Base-by-base conservation (phyloP, 106 monocot species). In the Dactylorhiza incarnata region DNA sequence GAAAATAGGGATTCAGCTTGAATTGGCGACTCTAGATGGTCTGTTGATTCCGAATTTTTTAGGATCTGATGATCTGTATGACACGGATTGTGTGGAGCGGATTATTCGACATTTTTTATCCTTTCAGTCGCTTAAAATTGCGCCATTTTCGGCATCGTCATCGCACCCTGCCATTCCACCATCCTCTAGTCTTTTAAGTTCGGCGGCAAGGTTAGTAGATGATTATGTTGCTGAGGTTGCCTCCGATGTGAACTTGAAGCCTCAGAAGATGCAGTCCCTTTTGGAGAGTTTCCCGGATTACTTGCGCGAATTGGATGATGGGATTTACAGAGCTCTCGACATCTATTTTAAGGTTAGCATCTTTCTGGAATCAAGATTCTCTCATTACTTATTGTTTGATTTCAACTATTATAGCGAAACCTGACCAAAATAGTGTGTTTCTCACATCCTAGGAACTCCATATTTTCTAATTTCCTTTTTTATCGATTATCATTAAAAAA, bases 281-380 rank as follows among this genome's bases (percentile, higher is more conserved):
- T 81, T 85, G 53, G 78, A 79, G 25, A 77, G 80, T n/a, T 76
- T 94, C 48, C 94, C 94, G 48, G 94, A 94, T 20, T 90, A 85
- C 80, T 84, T 83, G 43, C 84, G 94, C 23, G 76, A 81, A 9
- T 72, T 90, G 47, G 88, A 88, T 71, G 94, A 94, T 76, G 86
- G 86, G 6, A 83, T 94, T 20, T 94, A 94, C 67, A 83, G 90
- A 75, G 94, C 94, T 8, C 86, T 94, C 52, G 94, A 94, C 68
- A 88, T 86, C 59, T 94, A 83, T 71, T 58, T 94, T 47, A 90
- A 94, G 93, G 93, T 94, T 65, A 26, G 65, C 13, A 12, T 65
- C 65, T 65, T 29, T 65, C 29, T 11, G 58, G 7, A 58, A 29
- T 65, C 65, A 65, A 1, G 10, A 10, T 65, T 65, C 29, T 37